A percentile compares a stretch with the other conserved stretches of the same genome.
These are phyloP conservation scores for Cryphonectria japonica DNA, from an alignment of 2,329 filamentous ascomycete genomes.

Conservation along the genomic window DNA sequence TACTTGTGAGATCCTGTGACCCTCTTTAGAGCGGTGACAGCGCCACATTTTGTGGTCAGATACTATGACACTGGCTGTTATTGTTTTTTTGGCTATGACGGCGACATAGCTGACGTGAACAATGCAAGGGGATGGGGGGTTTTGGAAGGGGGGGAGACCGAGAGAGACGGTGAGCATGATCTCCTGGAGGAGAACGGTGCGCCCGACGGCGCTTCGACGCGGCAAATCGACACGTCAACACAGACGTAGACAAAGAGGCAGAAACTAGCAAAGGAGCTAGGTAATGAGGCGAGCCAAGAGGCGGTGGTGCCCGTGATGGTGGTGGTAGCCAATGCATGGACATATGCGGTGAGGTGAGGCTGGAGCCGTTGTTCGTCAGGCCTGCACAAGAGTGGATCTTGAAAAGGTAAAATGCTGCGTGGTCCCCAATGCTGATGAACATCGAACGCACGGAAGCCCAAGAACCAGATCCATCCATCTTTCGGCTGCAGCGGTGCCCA, in stretches of 20 bases:
- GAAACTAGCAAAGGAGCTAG: slow-evolving; percentile 19
- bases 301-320: slow-evolving; percentile 21
- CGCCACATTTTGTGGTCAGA: slow-evolving; percentile 20
- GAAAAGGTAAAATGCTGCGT: slow-evolving; percentile 26
- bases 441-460: slow-evolving; percentile 20
- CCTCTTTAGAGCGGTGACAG: slow-evolving; percentile 26
- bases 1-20: slow-evolving; percentile 23
- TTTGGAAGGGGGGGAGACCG: background rate
- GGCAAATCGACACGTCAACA: slow-evolving; percentile 30
- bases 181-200: slow-evolving; percentile 22
- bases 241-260: slow-evolving; percentile 20
- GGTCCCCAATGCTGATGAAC: slow-evolving; percentile 20
- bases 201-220: slow-evolving; percentile 21
- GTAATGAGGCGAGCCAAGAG: slow-evolving; percentile 19
- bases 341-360: slow-evolving; percentile 30
- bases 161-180: slow-evolving; percentile 27
- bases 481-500: slow-evolving; percentile 25
- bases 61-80: slow-evolving; percentile 22
- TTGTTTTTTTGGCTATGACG: slow-evolving; percentile 13
- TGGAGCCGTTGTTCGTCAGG: slow-evolving; percentile 22
- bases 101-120: slow-evolving; percentile 21
- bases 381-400: slow-evolving; percentile 25
- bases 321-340: slow-evolving; percentile 16
- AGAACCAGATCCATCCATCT: slow-evolving; percentile 25
- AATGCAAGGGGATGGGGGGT: slow-evolving; percentile 13